These are phyloP conservation scores for Oxytropis ochrocephala DNA, from an alignment of 306 rosid species.

Conservation along the genomic window DNA sequence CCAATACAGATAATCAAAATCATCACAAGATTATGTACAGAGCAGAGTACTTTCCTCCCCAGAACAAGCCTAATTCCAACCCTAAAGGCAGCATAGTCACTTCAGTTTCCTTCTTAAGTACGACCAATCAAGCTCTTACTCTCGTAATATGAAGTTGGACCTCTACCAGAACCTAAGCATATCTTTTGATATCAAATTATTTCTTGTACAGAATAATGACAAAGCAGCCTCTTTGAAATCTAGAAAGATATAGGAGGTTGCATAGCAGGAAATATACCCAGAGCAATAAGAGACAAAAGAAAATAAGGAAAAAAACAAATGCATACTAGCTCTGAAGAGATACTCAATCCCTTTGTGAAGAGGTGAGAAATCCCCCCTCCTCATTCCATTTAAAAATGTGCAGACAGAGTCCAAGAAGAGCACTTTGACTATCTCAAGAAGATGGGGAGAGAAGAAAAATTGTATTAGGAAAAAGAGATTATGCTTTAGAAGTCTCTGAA, in stretches of 20 bases:
- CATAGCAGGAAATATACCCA: not conserved
- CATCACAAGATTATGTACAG: not conserved
- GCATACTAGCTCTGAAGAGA: not conserved
- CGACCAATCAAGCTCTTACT: not conserved
- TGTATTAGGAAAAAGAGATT: not conserved
- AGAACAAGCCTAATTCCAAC: not conserved
- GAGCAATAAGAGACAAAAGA: not conserved
- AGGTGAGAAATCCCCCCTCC: too few species aligned
- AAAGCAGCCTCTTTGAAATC: slow-evolving; percentile 3
- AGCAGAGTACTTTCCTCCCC: not conserved
- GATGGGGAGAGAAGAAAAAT: too few species aligned
- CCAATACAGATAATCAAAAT: not conserved
- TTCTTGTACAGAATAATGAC: not conserved
- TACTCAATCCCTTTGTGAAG: not conserved
- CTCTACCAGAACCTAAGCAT: not conserved
- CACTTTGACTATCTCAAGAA: too few species aligned
- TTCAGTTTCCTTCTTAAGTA: not conserved
- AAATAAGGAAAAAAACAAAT: not conserved
- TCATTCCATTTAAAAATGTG: too few species aligned
- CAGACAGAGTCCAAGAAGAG: too few species aligned
- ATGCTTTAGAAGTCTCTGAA: not conserved
- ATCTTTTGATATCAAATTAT: not conserved
- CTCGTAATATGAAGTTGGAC: not conserved
- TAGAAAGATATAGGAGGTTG: not conserved
- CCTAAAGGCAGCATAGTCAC: not conserved